phyloP scores from a whole-genome alignment of 2,329 filamentous ascomycete genomes.

The Pseudogymnoascus sp. region DNA sequence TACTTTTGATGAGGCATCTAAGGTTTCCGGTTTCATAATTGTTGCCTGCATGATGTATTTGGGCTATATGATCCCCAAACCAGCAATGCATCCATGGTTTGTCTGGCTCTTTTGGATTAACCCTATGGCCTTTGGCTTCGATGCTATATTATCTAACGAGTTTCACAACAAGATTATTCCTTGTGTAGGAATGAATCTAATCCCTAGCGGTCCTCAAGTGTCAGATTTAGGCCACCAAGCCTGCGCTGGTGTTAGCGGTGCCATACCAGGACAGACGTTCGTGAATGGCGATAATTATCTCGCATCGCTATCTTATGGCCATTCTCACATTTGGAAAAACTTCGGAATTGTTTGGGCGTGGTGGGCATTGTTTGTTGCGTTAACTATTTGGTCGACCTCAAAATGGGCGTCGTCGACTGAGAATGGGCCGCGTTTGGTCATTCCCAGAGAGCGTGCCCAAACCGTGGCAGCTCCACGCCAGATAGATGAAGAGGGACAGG shows the following conservation, averaged over 20 bases:
- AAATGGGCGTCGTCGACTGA: conserved; percentile 36
- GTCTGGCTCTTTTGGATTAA: conserved; percentile 57
- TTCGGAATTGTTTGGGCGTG: conserved; percentile 55
- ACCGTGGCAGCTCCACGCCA: neutral
- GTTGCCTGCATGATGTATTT: conserved; percentile 50
- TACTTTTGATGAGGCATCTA: conserved; percentile 51
- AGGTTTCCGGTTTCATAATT: conserved; percentile 43
- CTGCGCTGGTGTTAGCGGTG: conserved; percentile 52
- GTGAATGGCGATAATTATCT: conserved; percentile 52
- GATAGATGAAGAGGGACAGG: conserved; percentile 12
- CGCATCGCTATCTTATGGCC: conserved; percentile 42
- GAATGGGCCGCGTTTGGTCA: neutral
- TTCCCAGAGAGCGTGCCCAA: neutral
- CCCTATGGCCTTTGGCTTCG: conserved; percentile 61
- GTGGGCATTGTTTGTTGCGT: conserved; percentile 49
- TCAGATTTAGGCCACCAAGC: conserved; percentile 37
- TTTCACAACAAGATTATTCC: conserved; percentile 49
- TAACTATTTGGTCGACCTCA: conserved; percentile 50
- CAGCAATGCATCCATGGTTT: conserved; percentile 55
- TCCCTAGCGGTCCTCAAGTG: conserved; percentile 29
- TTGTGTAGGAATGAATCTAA: conserved; percentile 41
- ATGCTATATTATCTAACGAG: conserved; percentile 61
- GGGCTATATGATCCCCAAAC: conserved; percentile 54
- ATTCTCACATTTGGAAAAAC: conserved; percentile 48
- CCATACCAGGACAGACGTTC: conserved; percentile 35